Evolutionary conservation across 345 rosid genomes (phyloP).

Genomic region (Corchorus capsularis): DNA sequence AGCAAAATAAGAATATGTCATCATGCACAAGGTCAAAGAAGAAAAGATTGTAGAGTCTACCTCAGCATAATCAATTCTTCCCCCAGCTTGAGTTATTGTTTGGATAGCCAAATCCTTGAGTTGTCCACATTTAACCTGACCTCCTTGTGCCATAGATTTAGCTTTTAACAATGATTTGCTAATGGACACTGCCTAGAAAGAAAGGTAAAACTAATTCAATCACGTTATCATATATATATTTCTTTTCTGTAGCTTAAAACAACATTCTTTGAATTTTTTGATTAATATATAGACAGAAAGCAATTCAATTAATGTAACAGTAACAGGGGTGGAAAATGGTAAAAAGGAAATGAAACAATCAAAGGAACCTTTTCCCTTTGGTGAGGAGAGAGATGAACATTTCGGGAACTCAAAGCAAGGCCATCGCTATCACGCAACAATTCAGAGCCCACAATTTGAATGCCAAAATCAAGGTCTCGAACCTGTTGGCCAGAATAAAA

Average conservation of each 20-base stretch:
- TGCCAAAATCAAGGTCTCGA: conserved; percentile 79
- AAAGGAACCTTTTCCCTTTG: conserved; percentile 53
- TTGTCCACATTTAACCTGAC: conserved; percentile 40
- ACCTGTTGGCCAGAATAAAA: conserved; percentile 45
- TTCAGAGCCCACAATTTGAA: conserved; percentile 71
- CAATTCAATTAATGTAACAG: no score
- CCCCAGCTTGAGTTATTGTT: conserved; percentile 60
- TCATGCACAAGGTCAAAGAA: background rate
- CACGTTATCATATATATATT: background rate
- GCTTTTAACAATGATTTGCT: conserved; percentile 59
- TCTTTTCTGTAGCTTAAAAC: background rate
- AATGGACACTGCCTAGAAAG: conserved; percentile 80
- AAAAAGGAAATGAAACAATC: no score
- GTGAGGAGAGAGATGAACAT: conserved; percentile 67
- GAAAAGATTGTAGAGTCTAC: conserved; percentile 30
- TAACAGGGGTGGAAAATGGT: no score
- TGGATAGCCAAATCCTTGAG: conserved; percentile 50
- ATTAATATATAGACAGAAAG: background rate
- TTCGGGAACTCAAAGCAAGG: conserved; percentile 89
- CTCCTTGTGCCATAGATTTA: conserved; percentile 51
- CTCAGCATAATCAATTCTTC: conserved; percentile 87
- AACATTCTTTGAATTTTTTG: background rate
- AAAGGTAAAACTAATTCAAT: conserved; percentile 1
- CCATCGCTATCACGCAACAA: conserved; percentile 72
- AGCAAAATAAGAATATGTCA: background rate